Conservation (phyloP, 345 rosid genomes). For the Brassica napus region DNA sequence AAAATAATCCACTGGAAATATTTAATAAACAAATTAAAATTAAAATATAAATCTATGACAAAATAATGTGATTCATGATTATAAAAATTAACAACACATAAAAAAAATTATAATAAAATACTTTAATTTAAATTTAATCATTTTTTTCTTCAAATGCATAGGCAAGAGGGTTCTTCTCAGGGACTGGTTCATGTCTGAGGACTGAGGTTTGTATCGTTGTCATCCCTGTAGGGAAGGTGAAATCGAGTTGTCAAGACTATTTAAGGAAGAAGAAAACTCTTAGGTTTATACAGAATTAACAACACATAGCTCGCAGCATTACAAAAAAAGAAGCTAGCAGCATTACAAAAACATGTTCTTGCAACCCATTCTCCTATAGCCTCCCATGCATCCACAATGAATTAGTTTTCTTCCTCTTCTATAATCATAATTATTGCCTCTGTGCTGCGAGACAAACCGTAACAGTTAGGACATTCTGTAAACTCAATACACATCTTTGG, state of each 20-base stretch:
- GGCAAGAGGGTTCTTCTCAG: background rate
- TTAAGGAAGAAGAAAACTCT: too few species aligned
- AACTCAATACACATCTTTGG: conserved; percentile 86
- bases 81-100: too few species aligned
- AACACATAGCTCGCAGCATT: background rate
- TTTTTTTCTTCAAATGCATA: too few species aligned
- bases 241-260: background rate
- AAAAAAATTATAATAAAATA: too few species aligned
- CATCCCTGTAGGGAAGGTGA: background rate
- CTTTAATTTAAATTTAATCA: too few species aligned
- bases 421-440: conserved; percentile 7
- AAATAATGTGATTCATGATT: too few species aligned
- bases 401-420: conserved; percentile 3
- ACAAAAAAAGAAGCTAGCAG: conserved; percentile 7
- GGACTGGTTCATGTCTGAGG: background rate
- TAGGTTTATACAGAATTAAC: background rate
- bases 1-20: too few species aligned
- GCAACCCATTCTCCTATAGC: conserved; percentile 1
- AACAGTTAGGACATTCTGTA: conserved; percentile 61
- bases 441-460: conserved; percentile 51
- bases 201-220: background rate
- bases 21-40: too few species aligned
- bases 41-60: too few species aligned
- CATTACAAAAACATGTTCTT: conserved; percentile 15
- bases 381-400: background rate